Conservation (phyloP, 2,329 filamentous ascomycete genomes). For the Fusarium sp. region DNA sequence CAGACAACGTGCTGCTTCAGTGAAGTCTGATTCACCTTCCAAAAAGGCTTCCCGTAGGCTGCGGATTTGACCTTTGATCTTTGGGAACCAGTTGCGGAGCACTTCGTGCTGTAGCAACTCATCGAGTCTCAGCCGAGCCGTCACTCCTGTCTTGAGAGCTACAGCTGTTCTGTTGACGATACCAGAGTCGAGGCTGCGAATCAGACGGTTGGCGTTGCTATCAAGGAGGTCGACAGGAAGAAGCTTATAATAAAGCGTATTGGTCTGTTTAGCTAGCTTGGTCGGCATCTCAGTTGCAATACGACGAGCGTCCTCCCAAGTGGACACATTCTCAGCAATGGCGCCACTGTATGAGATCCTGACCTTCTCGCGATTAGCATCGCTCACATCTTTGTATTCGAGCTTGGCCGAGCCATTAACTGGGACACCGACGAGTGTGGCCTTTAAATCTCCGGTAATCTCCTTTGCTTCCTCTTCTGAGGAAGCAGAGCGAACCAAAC, state of each 20-base stretch:
- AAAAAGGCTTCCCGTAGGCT: not conserved
- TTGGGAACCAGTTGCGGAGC: not conserved
- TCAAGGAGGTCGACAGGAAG: conserved; percentile 2
- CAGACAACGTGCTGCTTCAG: not conserved
- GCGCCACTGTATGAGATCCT: conserved; percentile 7
- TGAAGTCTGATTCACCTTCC: not conserved
- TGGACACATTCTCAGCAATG: conserved; percentile 3
- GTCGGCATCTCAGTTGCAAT: not conserved
- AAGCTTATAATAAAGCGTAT: conserved; percentile 1
- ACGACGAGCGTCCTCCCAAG: conserved; percentile 9
- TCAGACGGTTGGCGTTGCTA: not conserved
- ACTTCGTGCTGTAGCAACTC: conserved; percentile 1
- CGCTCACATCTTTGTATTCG: conserved; percentile 3
- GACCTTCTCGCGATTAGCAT: not conserved
- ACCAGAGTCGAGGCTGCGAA: conserved; percentile 1
- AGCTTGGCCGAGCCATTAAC: not conserved
- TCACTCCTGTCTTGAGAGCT: not conserved
- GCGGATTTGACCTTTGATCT: not conserved
- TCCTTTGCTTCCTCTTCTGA: conserved; percentile 2
- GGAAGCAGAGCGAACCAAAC: not conserved
- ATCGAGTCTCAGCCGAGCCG: conserved; percentile 1
- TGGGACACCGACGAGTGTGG: conserved; percentile 1
- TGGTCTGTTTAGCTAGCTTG: conserved; percentile 7
- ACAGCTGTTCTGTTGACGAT: conserved; percentile 4
- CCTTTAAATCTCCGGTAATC: not conserved